Percentiles rank a stretch among this genome's conserved stretches.
These are phyloP conservation scores for Lobosporangium transversale DNA, from an alignment of 192 early-diverging fungal species.

Conservation along the genomic window DNA sequence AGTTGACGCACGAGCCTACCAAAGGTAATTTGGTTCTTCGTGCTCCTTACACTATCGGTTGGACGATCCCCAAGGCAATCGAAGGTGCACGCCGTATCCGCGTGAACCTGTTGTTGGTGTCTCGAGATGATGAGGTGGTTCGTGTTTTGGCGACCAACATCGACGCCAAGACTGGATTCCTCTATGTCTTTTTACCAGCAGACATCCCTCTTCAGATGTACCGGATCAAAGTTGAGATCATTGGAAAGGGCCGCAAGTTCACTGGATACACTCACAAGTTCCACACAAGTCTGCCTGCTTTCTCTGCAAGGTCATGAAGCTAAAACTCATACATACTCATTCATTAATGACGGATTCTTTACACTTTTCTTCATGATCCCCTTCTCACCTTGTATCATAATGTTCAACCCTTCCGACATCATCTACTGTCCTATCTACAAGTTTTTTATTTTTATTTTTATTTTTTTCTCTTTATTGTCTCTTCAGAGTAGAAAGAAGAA, in stretches of 20 bases:
- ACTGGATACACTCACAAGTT: conserved; percentile 41
- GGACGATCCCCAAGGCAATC: conserved; percentile 47
- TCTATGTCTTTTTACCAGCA: conserved; percentile 40
- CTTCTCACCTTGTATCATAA: no score
- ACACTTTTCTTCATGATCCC: neutral
- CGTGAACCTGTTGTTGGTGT: conserved; percentile 42
- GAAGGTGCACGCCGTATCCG: conserved; percentile 30
- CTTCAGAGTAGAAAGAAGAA: no score
- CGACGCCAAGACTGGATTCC: conserved; percentile 39
- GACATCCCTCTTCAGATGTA: conserved; percentile 29
- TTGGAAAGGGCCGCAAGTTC: conserved; percentile 53
- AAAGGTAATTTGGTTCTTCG: conserved; percentile 31
- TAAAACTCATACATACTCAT: no score
- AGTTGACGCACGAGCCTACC: conserved; percentile 42
- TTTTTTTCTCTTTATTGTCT: no score
- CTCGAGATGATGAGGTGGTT: conserved; percentile 7
- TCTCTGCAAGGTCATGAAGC: conserved; percentile 17
- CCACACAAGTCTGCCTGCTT: conserved; percentile 40
- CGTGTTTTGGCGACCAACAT: conserved; percentile 30
- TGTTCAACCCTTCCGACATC: no score
- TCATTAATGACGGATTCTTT: neutral
- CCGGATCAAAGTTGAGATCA: conserved; percentile 49
- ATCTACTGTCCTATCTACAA: neutral
- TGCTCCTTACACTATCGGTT: conserved; percentile 49
- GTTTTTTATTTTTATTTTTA: neutral